phyloP scores from a whole-genome alignment of 768 basidiomycete genomes.

The Phylloporus sp. region DNA sequence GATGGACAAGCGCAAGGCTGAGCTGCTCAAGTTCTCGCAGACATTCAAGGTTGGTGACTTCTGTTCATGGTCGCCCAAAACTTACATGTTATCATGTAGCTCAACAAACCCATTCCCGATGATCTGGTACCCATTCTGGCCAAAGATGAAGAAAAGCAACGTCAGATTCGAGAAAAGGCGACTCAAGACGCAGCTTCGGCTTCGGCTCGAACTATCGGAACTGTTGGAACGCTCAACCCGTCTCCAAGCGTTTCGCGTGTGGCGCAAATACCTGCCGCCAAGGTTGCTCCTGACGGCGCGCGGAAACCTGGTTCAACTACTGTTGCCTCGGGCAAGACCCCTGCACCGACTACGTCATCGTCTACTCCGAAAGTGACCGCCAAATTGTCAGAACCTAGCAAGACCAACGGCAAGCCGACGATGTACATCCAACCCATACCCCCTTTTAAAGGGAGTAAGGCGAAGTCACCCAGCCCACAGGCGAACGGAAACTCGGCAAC shows the following conservation, averaged over 20 bases:
- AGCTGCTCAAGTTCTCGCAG: slow-evolving; percentile 88
- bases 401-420: slow-evolving; percentile 42
- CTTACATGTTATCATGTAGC: slow-evolving; percentile 38
- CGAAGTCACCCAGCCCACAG: slow-evolving; percentile 31
- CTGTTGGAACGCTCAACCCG: slow-evolving; percentile 36
- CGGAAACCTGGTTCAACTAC: slow-evolving; percentile 28
- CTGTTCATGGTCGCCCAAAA: not conserved
- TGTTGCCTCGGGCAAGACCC: slow-evolving; percentile 23
- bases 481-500: slow-evolving; percentile 31
- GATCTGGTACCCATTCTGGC: slow-evolving; percentile 91
- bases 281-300: slow-evolving; percentile 26
- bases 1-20: slow-evolving; percentile 92
- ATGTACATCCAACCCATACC: slow-evolving; percentile 90
- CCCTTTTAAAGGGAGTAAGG: slow-evolving; percentile 72
- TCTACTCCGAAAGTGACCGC: slow-evolving; percentile 30
- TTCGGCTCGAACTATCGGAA: slow-evolving; percentile 67
- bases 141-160: slow-evolving; percentile 91
- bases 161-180: slow-evolving; percentile 76
- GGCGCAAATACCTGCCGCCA: slow-evolving; percentile 30
- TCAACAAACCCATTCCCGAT: slow-evolving; percentile 92
- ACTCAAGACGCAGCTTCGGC: slow-evolving; percentile 60
- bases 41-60: slow-evolving; percentile 76
- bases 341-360: slow-evolving; percentile 27
- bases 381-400: slow-evolving; percentile 29
- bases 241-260: slow-evolving; percentile 48